Percentiles rank a stretch among this genome's conserved stretches.
Evolutionary conservation across 352 stramenopile genomes (phyloP).

Genomic region (Peronospora farinosa): DNA sequence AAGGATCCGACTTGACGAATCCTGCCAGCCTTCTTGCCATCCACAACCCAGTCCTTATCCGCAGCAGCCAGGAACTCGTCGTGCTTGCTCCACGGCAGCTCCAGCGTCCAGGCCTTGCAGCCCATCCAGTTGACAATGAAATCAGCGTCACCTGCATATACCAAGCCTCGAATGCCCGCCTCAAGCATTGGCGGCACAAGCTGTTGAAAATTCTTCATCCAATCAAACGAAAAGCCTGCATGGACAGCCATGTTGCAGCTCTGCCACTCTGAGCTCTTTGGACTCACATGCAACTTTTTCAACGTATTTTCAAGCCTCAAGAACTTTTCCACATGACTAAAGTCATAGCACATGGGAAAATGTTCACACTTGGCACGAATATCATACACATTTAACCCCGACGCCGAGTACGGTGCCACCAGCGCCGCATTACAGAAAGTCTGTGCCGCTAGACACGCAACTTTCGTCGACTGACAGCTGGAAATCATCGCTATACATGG

Average conservation of each 20-base stretch:
- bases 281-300: constrained; percentile 80
- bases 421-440: constrained; percentile 87
- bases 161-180: constrained; percentile 84
- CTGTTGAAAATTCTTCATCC: constrained; percentile 95
- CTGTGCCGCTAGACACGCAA: constrained; percentile 79
- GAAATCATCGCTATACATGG: constrained; percentile 76
- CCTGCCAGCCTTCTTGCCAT: constrained; percentile 56
- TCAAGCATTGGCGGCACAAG: constrained; percentile 89
- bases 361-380: constrained; percentile 89
- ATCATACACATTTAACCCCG: constrained; percentile 82
- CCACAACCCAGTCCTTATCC: constrained; percentile 57
- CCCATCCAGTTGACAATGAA: constrained; percentile 98
- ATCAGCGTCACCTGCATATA: constrained; percentile 96
- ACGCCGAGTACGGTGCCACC: constrained; percentile 43
- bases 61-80: constrained; percentile 40
- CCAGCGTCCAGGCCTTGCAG: constrained; percentile 93
- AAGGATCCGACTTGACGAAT: constrained; percentile 62
- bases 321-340: constrained; percentile 88
- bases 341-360: constrained; percentile 93
- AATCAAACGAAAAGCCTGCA: constrained; percentile 90
- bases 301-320: constrained; percentile 75
- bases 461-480: constrained; percentile 74
- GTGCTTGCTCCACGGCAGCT: constrained; percentile 87
- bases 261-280: constrained; percentile 83
- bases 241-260: constrained; percentile 95